These are phyloP conservation scores for Thraustochytrium sp. DNA, from an alignment of 352 stramenopile genomes.

Conservation along the genomic window DNA sequence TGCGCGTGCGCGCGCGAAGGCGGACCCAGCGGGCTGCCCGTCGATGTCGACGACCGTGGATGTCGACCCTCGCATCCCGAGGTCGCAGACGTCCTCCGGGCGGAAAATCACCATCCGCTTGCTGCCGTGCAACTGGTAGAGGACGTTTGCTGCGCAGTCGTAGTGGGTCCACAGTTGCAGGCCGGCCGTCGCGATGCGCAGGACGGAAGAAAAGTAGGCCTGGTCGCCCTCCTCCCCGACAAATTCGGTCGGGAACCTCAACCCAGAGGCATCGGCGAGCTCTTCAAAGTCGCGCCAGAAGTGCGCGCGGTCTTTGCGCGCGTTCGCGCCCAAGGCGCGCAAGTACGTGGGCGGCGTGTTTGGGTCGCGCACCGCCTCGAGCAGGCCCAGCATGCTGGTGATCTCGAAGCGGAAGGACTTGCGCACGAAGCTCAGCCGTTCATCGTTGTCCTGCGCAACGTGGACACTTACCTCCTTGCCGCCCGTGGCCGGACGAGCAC, in stretches of 20 bases:
- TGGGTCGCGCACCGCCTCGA: neutral
- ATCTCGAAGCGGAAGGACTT: slow-evolving; percentile 32
- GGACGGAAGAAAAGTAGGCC: slow-evolving; percentile 36
- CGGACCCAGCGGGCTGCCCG: neutral
- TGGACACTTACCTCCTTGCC: slow-evolving; percentile 6
- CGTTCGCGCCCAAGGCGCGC: slow-evolving; percentile 1
- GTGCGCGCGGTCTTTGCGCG: slow-evolving; percentile 20
- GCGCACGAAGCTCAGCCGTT: slow-evolving; percentile 2
- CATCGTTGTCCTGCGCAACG: neutral
- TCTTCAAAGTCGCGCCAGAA: slow-evolving; percentile 26
- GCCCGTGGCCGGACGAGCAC: neutral
- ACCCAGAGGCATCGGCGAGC: neutral
- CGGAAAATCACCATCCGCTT: slow-evolving; percentile 49
- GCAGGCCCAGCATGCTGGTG: neutral
- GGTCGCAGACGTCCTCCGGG: neutral
- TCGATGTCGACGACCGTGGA: slow-evolving; percentile 1
- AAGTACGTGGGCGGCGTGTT: neutral
- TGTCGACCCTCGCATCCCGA: neutral
- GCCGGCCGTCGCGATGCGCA: slow-evolving; percentile 23
- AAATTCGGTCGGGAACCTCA: neutral
- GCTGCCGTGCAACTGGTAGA: slow-evolving; percentile 50
- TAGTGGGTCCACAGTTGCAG: slow-evolving; percentile 51
- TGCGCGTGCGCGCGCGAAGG: neutral
- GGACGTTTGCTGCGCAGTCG: slow-evolving; percentile 53
- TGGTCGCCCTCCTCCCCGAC: neutral